Base-by-base conservation (phyloP, 805 yeast species). In the Groenewaldozyma salmanticensis region DNA sequence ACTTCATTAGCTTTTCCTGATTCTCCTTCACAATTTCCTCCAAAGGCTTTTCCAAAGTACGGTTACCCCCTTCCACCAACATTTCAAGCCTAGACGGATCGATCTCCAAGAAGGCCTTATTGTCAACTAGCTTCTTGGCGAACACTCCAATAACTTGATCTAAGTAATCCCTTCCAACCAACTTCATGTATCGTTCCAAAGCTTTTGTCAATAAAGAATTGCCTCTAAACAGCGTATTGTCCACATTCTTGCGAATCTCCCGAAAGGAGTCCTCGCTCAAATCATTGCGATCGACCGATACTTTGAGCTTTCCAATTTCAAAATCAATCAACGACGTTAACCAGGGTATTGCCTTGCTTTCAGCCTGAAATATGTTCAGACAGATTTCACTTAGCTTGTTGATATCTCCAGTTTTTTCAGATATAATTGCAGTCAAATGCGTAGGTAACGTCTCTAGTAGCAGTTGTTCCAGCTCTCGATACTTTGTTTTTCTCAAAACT, bases 131-230 rank as follows among this genome's bases (percentile, higher is more conserved):
- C 31, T 68, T 66, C 16, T 70, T 64, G 7, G 87, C 72, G 47
- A 84, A 75, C n/a, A 70, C 70, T 0, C 92, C 87, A 41, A 90
- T 69, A 3, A 83, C 75, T 48, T 72, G 72, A 43, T 80, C 81
- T 27, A 92, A 57, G 53, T 84, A 85, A 45, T 80, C 87, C 45
- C 75, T 80, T 1, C 97, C 97, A 16, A 81, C 68, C 52, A 90
- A 65, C 32, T 80, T 68, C 55, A 82, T 79, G 54, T 77, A 86
- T 44, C 74, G 69, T 52, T 90, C 98, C 41, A 88, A 58, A 0
- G 95, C 71, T 55, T 84, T 84, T 0, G 95, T 79, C 45, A 92
- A 67, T 3, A 90, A 68, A 1, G 95, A 78, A 42, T 85, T 82
- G 0, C 96, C 95, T 50, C 98, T 69, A 54, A 90, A 90, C 13